Conservation (phyloP, 768 basidiomycete species). For the Collybiopsis luxurians region DNA sequence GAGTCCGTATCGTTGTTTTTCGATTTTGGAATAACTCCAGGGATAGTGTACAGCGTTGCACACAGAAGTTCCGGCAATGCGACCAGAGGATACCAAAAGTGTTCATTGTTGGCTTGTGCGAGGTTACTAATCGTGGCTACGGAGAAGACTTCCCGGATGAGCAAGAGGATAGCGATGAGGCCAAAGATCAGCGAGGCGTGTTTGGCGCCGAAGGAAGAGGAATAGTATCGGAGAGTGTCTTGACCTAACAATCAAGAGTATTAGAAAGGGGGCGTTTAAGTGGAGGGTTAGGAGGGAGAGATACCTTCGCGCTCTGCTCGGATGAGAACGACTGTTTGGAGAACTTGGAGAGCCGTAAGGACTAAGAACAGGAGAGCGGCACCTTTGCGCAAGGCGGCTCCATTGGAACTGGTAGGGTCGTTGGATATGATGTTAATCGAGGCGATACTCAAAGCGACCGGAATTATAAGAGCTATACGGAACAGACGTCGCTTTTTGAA, state of each 20-base stretch:
- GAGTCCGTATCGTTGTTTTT: too few relatives aligned
- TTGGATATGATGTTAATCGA: conserved; percentile 17
- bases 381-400: conserved; percentile 25
- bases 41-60: conserved; percentile 30
- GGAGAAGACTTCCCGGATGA: conserved; percentile 36
- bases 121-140: conserved; percentile 27
- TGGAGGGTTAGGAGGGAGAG: neutral
- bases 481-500: conserved; percentile 29
- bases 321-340: conserved; percentile 24
- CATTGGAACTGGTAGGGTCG: conserved; percentile 11
- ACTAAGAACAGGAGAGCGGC: conserved; percentile 36
- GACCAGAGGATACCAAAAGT: conserved; percentile 39
- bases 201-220: conserved; percentile 18
- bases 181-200: conserved; percentile 28
- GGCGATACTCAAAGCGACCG: conserved; percentile 32
- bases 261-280: conserved; percentile 5
- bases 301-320: neutral
- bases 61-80: conserved; percentile 38
- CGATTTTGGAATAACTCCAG: conserved; percentile 36
- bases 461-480: conserved; percentile 22
- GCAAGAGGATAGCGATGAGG: conserved; percentile 30
- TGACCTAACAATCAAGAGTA: neutral
- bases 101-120: conserved; percentile 27
- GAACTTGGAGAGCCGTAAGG: conserved; percentile 29
- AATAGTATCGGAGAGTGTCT: neutral